Evolutionary conservation across 192 early-diverging fungal genomes (phyloP), one percentile per base, ranked within the genome.

Genomic region (Piromyces finnis): DNA sequence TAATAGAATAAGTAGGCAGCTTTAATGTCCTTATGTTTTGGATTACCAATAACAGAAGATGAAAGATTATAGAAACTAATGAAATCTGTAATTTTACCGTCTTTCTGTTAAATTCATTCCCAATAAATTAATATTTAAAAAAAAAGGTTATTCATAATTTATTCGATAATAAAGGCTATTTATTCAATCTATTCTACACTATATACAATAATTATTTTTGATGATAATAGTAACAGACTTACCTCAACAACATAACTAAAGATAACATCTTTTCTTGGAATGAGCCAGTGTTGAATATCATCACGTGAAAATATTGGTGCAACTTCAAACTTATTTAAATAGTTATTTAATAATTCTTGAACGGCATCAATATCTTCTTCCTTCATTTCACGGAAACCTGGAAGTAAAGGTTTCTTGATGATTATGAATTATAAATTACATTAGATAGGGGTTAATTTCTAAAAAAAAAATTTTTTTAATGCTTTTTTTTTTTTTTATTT

Each of bases 1-100:
- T 99, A 99, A 87, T 98, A 99, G 87, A 94, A 99, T 39, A 95
- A 83, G 81, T 99, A 99, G 17, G 96, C 96, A 0, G 97, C 97
- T 79, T 95, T 91, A 82, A 99, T 85, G 28, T 87, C 88, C 78
- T 84, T 87, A 81, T 97, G 92, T 29, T 84, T 87, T 29, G 89
- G 84, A 84, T 94, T 84, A 83, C 91, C 92, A 79, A 97, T 94
- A 29, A 96, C 94, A 4, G 92, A 90, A 78, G 95, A 97, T n/a
- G 97, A 94, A 59, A 99, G 88, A 82, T 90, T 92, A 87, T 98
- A 99, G 88, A 97, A 99, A 11, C 95, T 95, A 80, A 95, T 88
- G 82, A 99, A 95, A 82, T 98, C 94, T 3, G 92, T 92, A 80
- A 99, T 85, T 77, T 89, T 85, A 37, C 90, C 85, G 0, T 88